Evolutionary conservation across 73 alveolate genomes (phyloP), one percentile per base, ranked within the genome.

Genomic region (Paramecium primaurelia): DNA sequence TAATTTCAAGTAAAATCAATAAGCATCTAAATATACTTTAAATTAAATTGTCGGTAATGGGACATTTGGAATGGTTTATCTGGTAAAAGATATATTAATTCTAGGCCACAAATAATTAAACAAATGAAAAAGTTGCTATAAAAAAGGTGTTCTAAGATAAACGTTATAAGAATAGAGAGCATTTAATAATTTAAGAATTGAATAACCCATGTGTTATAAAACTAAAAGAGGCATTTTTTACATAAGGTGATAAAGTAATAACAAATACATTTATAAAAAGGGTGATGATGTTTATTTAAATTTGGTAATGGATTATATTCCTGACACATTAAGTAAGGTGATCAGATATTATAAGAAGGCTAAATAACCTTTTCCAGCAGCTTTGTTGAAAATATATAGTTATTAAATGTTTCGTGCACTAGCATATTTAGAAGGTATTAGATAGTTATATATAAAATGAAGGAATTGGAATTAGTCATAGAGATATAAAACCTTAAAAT

Each of bases 401-500:
- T 97, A 93, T 93, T 94, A 97, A 90, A 93, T 97, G 97, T 85
- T 97, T 58, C 93, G 98, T 85, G 92, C 98, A 6, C 92, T 97
- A 6, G 98, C 98, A 2, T 97, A 97, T 75, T 86, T 97, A n/a
- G 97, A 95, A 83, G 95, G 97, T 54, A 54, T 16, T 16, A 10
- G 86, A 80, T 1, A 44, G 34, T 25, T 18, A 14, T 54, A 89
- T 44, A 5, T n/a, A 16, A 28, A 36, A 28, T 16, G 25, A 32
- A 80, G 91, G 91, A 3, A n/a, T 80, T 32, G 95, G 97, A 58
- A 94, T 96, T n/a, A 96, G 98, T 58, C 99, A 97, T 77, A 88
- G 99, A 89, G 99, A 97, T 77, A 96, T 97, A 37, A 97, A 96
- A 69, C 99, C 99, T 8, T 92, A 96, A 89, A 97, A 97, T 93